phyloP scores from a whole-genome alignment of 257 asterid species.

The Solanum neorickii region DNA sequence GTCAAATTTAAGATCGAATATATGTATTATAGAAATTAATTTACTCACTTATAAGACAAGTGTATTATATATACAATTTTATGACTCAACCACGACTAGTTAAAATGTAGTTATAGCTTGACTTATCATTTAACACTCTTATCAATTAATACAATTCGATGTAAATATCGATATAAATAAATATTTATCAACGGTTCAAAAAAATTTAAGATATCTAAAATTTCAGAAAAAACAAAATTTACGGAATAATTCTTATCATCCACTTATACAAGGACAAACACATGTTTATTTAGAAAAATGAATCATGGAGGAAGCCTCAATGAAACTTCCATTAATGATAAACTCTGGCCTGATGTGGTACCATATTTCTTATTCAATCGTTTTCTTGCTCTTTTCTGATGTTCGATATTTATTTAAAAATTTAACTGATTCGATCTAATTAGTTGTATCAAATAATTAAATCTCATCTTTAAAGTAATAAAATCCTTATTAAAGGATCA shows the following conservation, averaged over 20 bases:
- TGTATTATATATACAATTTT: too few species aligned
- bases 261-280: neutral
- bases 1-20: too few species aligned
- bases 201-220: neutral
- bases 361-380: neutral
- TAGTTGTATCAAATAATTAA: neutral
- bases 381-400: accelerated
- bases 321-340: neutral
- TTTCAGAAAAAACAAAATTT: neutral
- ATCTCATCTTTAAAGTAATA: neutral
- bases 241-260: neutral
- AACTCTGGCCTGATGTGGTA: neutral
- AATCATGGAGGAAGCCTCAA: neutral
- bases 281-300: neutral
- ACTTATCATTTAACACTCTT: neutral
- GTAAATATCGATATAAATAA: neutral
- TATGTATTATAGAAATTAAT: too few species aligned
- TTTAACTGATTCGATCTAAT: neutral
- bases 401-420: neutral
- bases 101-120: neutral
- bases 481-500: neutral
- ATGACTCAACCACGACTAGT: neutral
- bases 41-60: neutral
- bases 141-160: neutral
- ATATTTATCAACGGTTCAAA: neutral